Conservation (phyloP, 257 asterid species). For the Datura wrightii region DNA sequence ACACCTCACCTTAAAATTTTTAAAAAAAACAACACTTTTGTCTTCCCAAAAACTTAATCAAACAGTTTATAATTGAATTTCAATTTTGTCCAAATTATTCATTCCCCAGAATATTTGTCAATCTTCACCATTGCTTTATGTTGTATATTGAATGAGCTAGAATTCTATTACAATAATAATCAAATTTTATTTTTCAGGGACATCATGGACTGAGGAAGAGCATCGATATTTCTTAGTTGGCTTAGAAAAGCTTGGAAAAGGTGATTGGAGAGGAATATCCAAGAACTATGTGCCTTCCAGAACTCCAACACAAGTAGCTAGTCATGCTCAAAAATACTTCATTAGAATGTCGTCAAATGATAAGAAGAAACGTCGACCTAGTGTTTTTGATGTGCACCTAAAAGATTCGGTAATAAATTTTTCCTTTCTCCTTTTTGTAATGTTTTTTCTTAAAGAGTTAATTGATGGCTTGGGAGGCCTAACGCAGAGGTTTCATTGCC, state of each 20-base stretch:
- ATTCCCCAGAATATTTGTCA: neutral
- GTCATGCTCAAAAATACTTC: slow-evolving; percentile 77
- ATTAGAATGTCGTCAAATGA: slow-evolving; percentile 42
- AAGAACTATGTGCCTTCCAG: slow-evolving; percentile 54
- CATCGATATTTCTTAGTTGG: slow-evolving; percentile 60
- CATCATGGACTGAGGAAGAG: slow-evolving; percentile 61
- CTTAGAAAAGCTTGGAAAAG: slow-evolving; percentile 58
- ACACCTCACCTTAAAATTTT: too few relatives aligned
- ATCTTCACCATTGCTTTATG: neutral
- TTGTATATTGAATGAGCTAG: too few relatives aligned
- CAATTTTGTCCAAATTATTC: too few relatives aligned
- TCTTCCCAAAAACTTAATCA: too few relatives aligned
- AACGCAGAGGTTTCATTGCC: too few relatives aligned
- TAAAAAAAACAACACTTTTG: too few relatives aligned
- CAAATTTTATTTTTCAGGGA: slow-evolving; percentile 41
- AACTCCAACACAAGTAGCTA: slow-evolving; percentile 67
- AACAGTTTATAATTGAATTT: too few relatives aligned
- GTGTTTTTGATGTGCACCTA: slow-evolving; percentile 61
- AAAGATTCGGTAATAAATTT: slow-evolving; percentile 31
- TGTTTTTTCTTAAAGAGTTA: neutral
- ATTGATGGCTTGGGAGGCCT: too few relatives aligned
- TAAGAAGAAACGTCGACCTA: slow-evolving; percentile 50
- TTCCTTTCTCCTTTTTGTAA: neutral
- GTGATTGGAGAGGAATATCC: slow-evolving; percentile 76
- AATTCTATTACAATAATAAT: too few relatives aligned